Conservation (phyloP, 495 filamentous ascomycete genomes). For the Penicillium ochrochloron region DNA sequence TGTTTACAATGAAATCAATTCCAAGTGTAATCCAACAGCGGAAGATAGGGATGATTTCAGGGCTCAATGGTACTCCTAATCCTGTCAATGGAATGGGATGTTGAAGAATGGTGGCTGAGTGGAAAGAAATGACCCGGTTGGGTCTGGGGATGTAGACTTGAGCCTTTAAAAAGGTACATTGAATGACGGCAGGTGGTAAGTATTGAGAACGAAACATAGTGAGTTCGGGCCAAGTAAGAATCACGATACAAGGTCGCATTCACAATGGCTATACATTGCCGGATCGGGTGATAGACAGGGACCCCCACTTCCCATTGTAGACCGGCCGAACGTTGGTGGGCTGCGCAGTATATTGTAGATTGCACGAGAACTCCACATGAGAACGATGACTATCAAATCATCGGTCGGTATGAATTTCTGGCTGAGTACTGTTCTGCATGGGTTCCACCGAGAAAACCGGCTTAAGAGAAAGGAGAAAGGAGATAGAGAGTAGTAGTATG, state of each 20-base stretch:
- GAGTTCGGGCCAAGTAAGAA: conserved; percentile 8
- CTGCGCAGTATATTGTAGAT: no score
- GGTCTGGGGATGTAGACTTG: conserved; percentile 22
- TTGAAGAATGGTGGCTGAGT: conserved; percentile 2
- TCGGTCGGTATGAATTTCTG: no score
- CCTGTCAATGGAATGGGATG: conserved; percentile 13
- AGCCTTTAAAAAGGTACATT: conserved; percentile 19
- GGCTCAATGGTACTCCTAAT: conserved; percentile 13
- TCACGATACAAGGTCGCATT: conserved; percentile 24
- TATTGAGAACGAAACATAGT: conserved; percentile 14
- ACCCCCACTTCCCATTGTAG: no score
- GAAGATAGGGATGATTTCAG: background rate
- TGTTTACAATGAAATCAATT: conserved; percentile 18
- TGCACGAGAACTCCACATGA: no score
- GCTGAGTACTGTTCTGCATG: no score
- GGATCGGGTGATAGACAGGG: conserved; percentile 23
- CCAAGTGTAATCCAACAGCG: background rate
- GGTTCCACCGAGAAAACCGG: no score
- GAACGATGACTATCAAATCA: no score
- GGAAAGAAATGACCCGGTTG: conserved; percentile 1
- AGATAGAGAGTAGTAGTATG: no score
- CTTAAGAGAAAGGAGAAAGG: no score
- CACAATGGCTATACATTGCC: conserved; percentile 18
- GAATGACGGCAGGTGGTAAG: conserved; percentile 8
- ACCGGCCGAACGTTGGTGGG: no score